Evolutionary conservation across 1,139 yeast species (phyloP).

Genomic region (Protomyces macrosporus): DNA sequence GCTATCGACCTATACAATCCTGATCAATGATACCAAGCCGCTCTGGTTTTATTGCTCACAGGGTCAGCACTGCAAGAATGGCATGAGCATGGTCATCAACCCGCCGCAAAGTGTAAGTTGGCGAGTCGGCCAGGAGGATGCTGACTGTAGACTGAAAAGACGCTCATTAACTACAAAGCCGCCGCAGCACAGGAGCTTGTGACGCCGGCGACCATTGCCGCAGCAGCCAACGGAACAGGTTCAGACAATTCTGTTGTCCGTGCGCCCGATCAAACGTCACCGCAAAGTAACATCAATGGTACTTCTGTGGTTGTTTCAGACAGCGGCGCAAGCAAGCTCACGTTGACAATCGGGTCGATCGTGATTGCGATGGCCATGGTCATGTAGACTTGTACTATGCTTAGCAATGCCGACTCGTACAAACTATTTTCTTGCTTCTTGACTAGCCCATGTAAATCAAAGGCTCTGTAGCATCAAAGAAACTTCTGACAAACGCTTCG

Average conservation of each 20-base stretch:
- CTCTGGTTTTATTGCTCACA: conserved; percentile 34
- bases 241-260: background rate
- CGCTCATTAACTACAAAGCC: background rate
- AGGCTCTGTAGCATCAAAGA: background rate
- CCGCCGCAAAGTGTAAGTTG: conserved; percentile 9
- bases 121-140: background rate
- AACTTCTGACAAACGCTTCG: background rate
- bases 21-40: conserved; percentile 31
- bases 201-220: background rate
- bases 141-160: background rate
- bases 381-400: background rate
- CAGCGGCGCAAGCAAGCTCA: no score
- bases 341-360: no score
- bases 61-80: conserved; percentile 31
- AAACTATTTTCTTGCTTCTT: background rate
- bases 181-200: background rate
- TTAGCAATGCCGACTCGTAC: background rate
- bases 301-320: no score
- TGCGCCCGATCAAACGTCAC: background rate
- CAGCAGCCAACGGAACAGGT: background rate
- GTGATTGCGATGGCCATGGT: background rate
- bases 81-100: conserved; percentile 34
- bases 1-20: conserved; percentile 29
- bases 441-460: conserved; percentile 4
- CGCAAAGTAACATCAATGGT: no score